phyloP scores from a whole-genome alignment of 805 yeast species.

The Zygosaccharomyces rouxii region DNA sequence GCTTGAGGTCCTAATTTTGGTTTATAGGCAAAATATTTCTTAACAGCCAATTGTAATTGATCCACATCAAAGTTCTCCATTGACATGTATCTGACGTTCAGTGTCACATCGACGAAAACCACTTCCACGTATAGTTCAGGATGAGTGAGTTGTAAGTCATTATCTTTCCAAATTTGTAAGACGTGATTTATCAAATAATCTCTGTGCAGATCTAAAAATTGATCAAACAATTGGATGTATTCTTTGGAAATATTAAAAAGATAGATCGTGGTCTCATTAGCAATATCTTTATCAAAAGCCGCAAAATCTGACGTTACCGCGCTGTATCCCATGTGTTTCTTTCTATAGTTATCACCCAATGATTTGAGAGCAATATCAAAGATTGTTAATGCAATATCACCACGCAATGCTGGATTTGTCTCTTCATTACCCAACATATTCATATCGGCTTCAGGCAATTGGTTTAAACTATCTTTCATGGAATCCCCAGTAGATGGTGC shows the following conservation, averaged over 20 bases:
- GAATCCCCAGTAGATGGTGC: slow-evolving; percentile 51
- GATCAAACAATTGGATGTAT: slow-evolving; percentile 58
- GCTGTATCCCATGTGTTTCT: slow-evolving; percentile 34
- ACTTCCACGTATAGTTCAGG: slow-evolving; percentile 38
- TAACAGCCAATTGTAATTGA: slow-evolving; percentile 62
- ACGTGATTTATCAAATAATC: slow-evolving; percentile 63
- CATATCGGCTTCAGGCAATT: slow-evolving; percentile 82
- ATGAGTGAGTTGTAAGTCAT: slow-evolving; percentile 31
- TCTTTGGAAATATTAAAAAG: slow-evolving; percentile 41
- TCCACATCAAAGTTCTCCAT: slow-evolving; percentile 44
- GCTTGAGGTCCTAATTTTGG: slow-evolving; percentile 38
- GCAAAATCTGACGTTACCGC: slow-evolving; percentile 27
- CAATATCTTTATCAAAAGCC: slow-evolving; percentile 33
- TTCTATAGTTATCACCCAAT: slow-evolving; percentile 32
- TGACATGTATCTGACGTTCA: slow-evolving; percentile 57
- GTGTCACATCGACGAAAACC: slow-evolving; percentile 51
- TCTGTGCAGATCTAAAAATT: slow-evolving; percentile 66
- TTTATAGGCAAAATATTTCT: slow-evolving; percentile 61
- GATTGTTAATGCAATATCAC: slow-evolving; percentile 67
- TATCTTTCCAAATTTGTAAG: slow-evolving; percentile 46
- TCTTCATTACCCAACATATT: slow-evolving; percentile 83
- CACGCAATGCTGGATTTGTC: slow-evolving; percentile 71
- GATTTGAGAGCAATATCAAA: slow-evolving; percentile 62
- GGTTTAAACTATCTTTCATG: slow-evolving; percentile 58
- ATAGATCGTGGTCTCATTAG: slow-evolving; percentile 26